phyloP scores from a whole-genome alignment of 306 rosid species.

The Prunus armeniaca region DNA sequence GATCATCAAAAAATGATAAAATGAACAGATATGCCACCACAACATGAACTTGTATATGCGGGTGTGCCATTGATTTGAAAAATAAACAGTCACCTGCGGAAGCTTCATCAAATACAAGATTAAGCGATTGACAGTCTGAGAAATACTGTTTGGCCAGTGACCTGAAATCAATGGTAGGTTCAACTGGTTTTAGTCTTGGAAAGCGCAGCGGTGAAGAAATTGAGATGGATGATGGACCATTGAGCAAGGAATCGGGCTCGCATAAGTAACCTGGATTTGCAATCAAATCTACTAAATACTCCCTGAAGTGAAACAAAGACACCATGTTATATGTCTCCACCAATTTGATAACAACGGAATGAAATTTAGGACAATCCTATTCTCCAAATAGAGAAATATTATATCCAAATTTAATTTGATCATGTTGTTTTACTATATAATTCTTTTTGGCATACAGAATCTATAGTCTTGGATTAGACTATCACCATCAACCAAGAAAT shows the following conservation, averaged over 20 bases:
- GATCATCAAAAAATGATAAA: background rate
- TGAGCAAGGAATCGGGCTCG: constrained; percentile 95
- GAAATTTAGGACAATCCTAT: background rate
- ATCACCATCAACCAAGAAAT: background rate
- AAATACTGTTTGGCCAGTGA: constrained; percentile 92
- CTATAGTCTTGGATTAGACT: background rate
- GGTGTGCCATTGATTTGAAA: constrained; percentile 15
- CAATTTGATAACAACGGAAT: background rate
- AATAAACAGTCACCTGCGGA: constrained; percentile 63
- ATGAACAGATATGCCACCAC: background rate
- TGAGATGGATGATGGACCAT: constrained; percentile 97
- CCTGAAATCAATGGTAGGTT: constrained; percentile 76
- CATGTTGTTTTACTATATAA: background rate
- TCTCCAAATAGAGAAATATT: background rate
- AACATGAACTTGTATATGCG: background rate
- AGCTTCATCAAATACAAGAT: constrained; percentile 77
- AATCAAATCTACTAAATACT: constrained; percentile 84
- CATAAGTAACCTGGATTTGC: constrained; percentile 79
- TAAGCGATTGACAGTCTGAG: constrained; percentile 70
- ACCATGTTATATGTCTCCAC: constrained; percentile 29
- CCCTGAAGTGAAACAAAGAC: constrained; percentile 53
- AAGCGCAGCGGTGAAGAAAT: constrained; percentile 95
- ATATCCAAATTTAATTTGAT: background rate
- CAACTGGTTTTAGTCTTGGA: constrained; percentile 80
- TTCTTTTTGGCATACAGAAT: background rate